Evolutionary conservation across 495 filamentous ascomycete genomes (phyloP), one percentile per base, ranked within the genome.

Genomic region (Neurospora africana): DNA sequence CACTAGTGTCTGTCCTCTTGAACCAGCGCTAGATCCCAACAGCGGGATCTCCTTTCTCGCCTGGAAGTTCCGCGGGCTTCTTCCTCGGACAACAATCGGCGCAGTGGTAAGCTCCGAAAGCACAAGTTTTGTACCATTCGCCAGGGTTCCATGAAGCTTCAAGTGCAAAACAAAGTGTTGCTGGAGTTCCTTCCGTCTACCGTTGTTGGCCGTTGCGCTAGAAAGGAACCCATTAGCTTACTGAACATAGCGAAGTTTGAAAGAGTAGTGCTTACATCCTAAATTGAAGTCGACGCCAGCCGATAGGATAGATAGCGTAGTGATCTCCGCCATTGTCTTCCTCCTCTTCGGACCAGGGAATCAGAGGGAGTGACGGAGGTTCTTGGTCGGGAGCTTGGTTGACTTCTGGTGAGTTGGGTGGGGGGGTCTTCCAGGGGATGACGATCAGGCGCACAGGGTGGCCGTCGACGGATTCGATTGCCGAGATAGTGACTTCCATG

Each of bases 361-460:
- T 91, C 68, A 97, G 79, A 0, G 92, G 92, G 72, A 96, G 90
- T 21, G 91, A 84, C 21, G 85, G 80, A 11, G 86, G 86, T 72
- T 88, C 86, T 74, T 86, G 84, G 72, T 88, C 86, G 15, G 85
- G 81, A 4, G 80, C 83, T 69, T 87, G 79, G 76, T 83, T 84
- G 17, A 86, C 78, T 69, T 89, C 83, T 72, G 89, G 87, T 36
- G 87, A 86, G 78, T 90, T 94, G 61, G 90, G 90, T 53, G 91
- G 91, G 2, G 94, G 93, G 21, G 93, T 97, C 84, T 97, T 97
- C 93, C 93, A 97, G 2, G 94, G 94, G 44, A 97, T 95, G 15
- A 94, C 95, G 71, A 97, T 97, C 71, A 97, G 89, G 78, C 94
- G 93, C 36, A 97, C 93, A 0, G 91, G 84, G 75, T 95, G 92